These are phyloP conservation scores for Schizosaccharomyces osmophilus DNA, from an alignment of 805 yeast genomes.

Conservation along the genomic window DNA sequence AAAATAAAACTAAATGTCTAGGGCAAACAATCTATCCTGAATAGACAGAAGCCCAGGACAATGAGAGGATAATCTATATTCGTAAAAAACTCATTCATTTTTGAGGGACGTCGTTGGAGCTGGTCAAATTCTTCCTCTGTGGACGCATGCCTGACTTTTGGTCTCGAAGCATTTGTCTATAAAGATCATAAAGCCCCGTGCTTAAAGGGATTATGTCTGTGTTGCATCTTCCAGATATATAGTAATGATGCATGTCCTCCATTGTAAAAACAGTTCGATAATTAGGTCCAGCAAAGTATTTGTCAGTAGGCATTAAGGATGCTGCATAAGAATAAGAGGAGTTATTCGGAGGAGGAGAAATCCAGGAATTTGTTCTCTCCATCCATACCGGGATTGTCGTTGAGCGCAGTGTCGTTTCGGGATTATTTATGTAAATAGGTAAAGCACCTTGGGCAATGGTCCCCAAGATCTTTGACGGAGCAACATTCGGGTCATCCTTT, in stretches of 20 bases:
- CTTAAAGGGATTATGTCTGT: not conserved
- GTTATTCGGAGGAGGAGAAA: not conserved
- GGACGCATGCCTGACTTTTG: not conserved
- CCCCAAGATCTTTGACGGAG: not conserved
- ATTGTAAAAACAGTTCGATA: not conserved
- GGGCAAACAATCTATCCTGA: too few relatives aligned
- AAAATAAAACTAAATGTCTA: too few relatives aligned
- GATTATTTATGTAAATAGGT: not conserved
- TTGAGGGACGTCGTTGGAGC: too few relatives aligned
- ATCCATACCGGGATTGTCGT: not conserved
- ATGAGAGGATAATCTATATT: too few relatives aligned
- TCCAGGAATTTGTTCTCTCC: not conserved
- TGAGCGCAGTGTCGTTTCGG: not conserved
- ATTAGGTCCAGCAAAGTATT: not conserved
- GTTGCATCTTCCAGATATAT: not conserved
- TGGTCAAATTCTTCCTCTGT: too few relatives aligned
- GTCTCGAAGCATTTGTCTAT: not conserved
- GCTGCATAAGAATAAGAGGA: not conserved
- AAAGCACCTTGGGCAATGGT: not conserved
- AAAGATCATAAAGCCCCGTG: not conserved
- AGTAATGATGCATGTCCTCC: not conserved
- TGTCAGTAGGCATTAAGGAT: not conserved
- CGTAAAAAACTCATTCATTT: too few relatives aligned
- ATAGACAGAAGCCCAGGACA: too few relatives aligned
- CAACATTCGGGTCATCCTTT: not conserved